These are phyloP conservation scores for Aureobasidium pullulans DNA, from an alignment of 2,329 filamentous ascomycete species.

Conservation along the genomic window DNA sequence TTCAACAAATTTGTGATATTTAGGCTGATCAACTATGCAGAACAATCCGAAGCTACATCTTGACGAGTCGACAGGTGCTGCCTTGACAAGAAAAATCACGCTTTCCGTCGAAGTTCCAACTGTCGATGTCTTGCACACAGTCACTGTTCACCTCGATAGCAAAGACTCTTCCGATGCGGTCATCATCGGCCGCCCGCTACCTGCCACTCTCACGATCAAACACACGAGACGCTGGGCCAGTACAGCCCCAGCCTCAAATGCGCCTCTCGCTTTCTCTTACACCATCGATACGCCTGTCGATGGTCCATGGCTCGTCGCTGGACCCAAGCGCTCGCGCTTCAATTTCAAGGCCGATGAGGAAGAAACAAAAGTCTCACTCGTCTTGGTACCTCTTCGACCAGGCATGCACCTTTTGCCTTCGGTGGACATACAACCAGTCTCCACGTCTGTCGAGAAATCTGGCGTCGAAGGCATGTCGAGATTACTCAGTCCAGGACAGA, in stretches of 20 bases:
- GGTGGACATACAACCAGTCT: slow-evolving; percentile 65
- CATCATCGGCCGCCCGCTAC: slow-evolving; percentile 57
- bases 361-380: slow-evolving; percentile 52
- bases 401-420: slow-evolving; percentile 71
- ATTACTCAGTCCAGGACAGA: slow-evolving; percentile 24
- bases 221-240: slow-evolving; percentile 48
- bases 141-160: slow-evolving; percentile 45
- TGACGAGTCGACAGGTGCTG: slow-evolving; percentile 20
- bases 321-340: slow-evolving; percentile 72
- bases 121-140: slow-evolving; percentile 74
- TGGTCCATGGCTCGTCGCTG: slow-evolving; percentile 80
- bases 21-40: slow-evolving; percentile 17
- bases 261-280: slow-evolving; percentile 52
- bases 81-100: slow-evolving; percentile 53
- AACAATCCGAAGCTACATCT: slow-evolving; percentile 21
- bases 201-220: slow-evolving; percentile 51
- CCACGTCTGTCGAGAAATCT: slow-evolving; percentile 22
- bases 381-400: slow-evolving; percentile 72
- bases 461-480: slow-evolving; percentile 9
- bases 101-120: slow-evolving; percentile 88
- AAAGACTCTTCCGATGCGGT: slow-evolving; percentile 35
- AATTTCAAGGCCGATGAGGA: slow-evolving; percentile 33
- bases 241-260: slow-evolving; percentile 18
- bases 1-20: not conserved
- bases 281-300: slow-evolving; percentile 66